Evolutionary conservation across 1,284 basidiomycete species (phyloP).

Genomic region (Chalciporus piperatoides): DNA sequence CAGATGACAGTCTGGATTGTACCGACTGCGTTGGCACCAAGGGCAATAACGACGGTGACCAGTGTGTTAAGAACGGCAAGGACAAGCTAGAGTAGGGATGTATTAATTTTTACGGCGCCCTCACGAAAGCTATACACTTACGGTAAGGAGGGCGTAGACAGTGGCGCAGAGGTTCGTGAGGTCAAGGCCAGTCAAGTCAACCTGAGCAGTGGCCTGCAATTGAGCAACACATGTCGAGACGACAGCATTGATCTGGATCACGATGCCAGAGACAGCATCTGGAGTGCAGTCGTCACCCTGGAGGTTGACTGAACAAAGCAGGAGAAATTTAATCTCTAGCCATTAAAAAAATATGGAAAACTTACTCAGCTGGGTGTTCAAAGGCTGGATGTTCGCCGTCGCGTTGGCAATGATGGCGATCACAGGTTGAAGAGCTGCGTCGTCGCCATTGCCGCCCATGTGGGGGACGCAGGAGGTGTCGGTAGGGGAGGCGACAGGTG

Average conservation of each 20-base stretch:
- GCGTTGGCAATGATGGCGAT: conserved; percentile 19
- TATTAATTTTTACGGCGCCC: neutral
- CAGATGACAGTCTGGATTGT: conserved; percentile 2
- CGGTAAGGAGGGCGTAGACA: conserved; percentile 8
- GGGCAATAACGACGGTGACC: conserved; percentile 1
- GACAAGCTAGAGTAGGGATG: conserved; percentile 7
- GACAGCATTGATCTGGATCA: conserved; percentile 14
- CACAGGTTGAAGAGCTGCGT: conserved; percentile 13
- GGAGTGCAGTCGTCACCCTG: conserved; percentile 12
- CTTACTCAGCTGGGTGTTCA: conserved; percentile 15
- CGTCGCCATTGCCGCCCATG: conserved; percentile 6
- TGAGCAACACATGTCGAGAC: conserved; percentile 14
- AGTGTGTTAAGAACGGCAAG: conserved; percentile 5
- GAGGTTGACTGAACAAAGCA: conserved; percentile 4
- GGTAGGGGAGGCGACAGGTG: neutral
- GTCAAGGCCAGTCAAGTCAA: conserved; percentile 11
- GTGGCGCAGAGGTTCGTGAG: conserved; percentile 8
- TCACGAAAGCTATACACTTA: neutral
- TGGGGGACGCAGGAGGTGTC: conserved; percentile 8
- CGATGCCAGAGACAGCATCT: conserved; percentile 10
- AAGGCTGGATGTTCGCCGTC: conserved; percentile 9
- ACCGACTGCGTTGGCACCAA: neutral
- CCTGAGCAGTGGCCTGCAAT: conserved; percentile 5
- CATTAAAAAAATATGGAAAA: neutral
- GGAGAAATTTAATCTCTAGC: neutral